Evolutionary conservation across 2,329 filamentous ascomycete genomes (phyloP).

Genomic region (Blastomyces percursus): DNA sequence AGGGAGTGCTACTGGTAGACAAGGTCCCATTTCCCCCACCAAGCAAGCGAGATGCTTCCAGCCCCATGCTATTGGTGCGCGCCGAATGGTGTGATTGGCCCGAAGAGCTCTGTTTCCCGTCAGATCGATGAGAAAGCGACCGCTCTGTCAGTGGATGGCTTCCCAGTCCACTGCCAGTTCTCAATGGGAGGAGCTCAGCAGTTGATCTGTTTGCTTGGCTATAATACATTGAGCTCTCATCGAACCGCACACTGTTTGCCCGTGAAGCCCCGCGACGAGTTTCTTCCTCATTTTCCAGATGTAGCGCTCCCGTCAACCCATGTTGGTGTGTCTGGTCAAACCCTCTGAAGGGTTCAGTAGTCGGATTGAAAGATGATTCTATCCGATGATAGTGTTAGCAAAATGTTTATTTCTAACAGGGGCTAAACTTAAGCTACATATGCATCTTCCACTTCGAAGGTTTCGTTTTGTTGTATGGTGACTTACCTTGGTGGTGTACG

Average conservation of each 20-base stretch:
- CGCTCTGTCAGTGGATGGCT: conserved; percentile 77
- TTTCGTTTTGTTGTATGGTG: background rate
- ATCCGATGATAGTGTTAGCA: conserved; percentile 3
- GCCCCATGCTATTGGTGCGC: conserved; percentile 75
- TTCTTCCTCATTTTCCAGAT: conserved; percentile 76
- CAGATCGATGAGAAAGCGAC: conserved; percentile 86
- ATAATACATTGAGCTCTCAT: conserved; percentile 90
- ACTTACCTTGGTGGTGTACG: conserved; percentile 75
- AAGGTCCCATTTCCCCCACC: conserved; percentile 57
- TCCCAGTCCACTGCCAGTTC: conserved; percentile 69
- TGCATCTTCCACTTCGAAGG: background rate
- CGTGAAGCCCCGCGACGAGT: conserved; percentile 78
- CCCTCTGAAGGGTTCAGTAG: conserved; percentile 77
- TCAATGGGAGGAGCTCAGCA: conserved; percentile 64
- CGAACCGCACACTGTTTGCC: conserved; percentile 94
- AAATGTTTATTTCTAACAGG: background rate
- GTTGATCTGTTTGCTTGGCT: conserved; percentile 72
- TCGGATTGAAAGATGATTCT: conserved; percentile 70
- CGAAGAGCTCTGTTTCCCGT: conserved; percentile 88
- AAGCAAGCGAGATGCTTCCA: conserved; percentile 57
- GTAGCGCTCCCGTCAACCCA: conserved; percentile 67
- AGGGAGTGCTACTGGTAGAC: conserved; percentile 38
- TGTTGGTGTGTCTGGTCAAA: conserved; percentile 76
- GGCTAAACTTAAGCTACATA: background rate
- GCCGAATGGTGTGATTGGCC: conserved; percentile 67